Conservation (phyloP, 345 rosid species). For the Lepidium africanum region DNA sequence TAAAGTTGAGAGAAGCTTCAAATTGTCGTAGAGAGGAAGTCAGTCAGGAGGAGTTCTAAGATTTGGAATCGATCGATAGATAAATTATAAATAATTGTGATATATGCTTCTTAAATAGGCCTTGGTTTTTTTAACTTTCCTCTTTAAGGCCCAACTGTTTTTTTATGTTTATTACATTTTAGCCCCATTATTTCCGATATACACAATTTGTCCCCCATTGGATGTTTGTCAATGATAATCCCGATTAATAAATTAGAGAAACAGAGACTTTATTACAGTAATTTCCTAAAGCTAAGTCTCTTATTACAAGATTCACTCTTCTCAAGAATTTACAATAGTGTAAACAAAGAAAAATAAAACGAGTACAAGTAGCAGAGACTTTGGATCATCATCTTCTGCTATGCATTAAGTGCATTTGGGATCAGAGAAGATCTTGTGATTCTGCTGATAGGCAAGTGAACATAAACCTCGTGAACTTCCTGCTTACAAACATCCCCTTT, state of each 20-base stretch:
- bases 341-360: background rate
- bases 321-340: constrained; percentile 24
- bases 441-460: constrained; percentile 61
- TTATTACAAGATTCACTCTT: constrained; percentile 11
- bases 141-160: background rate
- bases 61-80: background rate
- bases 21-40: constrained; percentile 23
- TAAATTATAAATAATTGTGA: background rate
- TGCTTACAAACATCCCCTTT: constrained; percentile 80
- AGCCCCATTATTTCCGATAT: background rate
- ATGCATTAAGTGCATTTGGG: constrained; percentile 37
- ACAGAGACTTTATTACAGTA: background rate
- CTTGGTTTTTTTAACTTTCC: background rate
- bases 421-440: constrained; percentile 37
- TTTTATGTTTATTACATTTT: background rate
- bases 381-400: constrained; percentile 4
- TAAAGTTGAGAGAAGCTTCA: background rate
- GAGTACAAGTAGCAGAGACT: constrained; percentile 3
- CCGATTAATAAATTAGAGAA: background rate
- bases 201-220: background rate
- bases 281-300: background rate
- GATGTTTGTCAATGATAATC: background rate
- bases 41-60: background rate
- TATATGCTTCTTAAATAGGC: background rate
- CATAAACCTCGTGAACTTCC: constrained; percentile 85